These are phyloP conservation scores for Cyclotella choctawhatcheeana DNA, from an alignment of 108 stramenopile species.

Conservation along the genomic window DNA sequence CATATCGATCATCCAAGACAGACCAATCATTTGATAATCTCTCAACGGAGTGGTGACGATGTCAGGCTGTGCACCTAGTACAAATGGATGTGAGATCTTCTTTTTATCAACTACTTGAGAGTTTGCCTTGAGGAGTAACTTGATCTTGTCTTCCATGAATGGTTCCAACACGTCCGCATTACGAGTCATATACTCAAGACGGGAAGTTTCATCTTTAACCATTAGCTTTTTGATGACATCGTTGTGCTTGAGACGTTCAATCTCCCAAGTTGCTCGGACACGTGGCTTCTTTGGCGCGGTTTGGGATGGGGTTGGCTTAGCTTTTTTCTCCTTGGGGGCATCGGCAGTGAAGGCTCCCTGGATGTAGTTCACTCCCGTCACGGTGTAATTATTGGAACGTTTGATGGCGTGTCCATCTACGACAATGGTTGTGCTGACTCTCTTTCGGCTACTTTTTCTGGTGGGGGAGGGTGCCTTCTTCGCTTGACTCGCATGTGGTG, in stretches of 20 bases:
- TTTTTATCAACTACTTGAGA: background rate
- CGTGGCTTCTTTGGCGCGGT: constrained; percentile 4
- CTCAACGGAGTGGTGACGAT: constrained; percentile 56
- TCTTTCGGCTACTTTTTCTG: constrained; percentile 49
- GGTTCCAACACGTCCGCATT: constrained; percentile 35
- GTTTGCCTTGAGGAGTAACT: constrained; percentile 8
- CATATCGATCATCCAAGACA: constrained; percentile 89
- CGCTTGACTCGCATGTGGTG: background rate
- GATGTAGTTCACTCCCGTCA: constrained; percentile 51
- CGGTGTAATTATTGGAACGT: constrained; percentile 58
- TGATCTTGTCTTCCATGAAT: constrained; percentile 47
- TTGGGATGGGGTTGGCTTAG: background rate
- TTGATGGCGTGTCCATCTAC: constrained; percentile 64
- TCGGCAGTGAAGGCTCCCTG: constrained; percentile 37
- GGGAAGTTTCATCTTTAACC: constrained; percentile 15
- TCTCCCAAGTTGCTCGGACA: constrained; percentile 13
- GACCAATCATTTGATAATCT: constrained; percentile 90
- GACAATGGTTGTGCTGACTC: constrained; percentile 55
- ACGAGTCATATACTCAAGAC: constrained; percentile 40
- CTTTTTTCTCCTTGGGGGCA: constrained; percentile 31
- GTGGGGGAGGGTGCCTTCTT: constrained; percentile 20
- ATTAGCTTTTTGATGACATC: constrained; percentile 28
- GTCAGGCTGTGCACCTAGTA: constrained; percentile 34
- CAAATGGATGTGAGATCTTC: background rate
- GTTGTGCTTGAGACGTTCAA: constrained; percentile 34